Percentiles rank a stretch among this genome's conserved stretches.
These are phyloP conservation scores for Arachnomyces sp. DNA, from an alignment of 2,329 filamentous ascomycete species.

Conservation along the genomic window DNA sequence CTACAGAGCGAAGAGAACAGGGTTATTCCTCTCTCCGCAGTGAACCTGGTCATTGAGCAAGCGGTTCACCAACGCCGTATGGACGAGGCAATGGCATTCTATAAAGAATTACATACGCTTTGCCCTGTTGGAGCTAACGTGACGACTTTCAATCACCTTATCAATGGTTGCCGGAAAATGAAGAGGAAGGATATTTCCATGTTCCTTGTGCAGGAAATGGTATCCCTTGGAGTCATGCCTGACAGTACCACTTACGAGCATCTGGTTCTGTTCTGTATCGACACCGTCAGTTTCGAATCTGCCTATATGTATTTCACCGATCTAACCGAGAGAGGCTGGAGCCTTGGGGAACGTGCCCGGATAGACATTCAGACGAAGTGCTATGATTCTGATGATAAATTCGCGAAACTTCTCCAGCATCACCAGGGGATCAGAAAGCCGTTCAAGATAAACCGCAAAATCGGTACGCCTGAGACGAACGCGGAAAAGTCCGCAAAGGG, in stretches of 20 bases:
- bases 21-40: constrained; percentile 42
- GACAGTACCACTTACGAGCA: constrained; percentile 56
- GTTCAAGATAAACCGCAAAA: constrained; percentile 3
- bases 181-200: constrained; percentile 49
- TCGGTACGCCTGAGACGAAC: neutral
- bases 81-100: constrained; percentile 49
- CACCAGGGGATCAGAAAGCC: constrained; percentile 22
- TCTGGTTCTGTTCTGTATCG: constrained; percentile 51
- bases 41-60: constrained; percentile 45
- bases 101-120: constrained; percentile 53
- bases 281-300: constrained; percentile 27
- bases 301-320: constrained; percentile 33
- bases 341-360: constrained; percentile 18
- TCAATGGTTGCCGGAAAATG: constrained; percentile 42
- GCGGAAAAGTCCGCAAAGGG: constrained; percentile 5
- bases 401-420: constrained; percentile 23
- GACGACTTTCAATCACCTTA: constrained; percentile 53
- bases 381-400: constrained; percentile 21
- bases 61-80: constrained; percentile 39
- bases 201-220: constrained; percentile 57
- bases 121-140: constrained; percentile 37
- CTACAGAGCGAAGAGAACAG: constrained; percentile 43
- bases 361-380: constrained; percentile 24
- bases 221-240: constrained; percentile 46
- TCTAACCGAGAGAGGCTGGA: constrained; percentile 23